Percentiles rank a stretch among this genome's conserved stretches.
phyloP scores from a whole-genome alignment of 306 rosid genomes.

The Amphicarpaea edgeworthii region DNA sequence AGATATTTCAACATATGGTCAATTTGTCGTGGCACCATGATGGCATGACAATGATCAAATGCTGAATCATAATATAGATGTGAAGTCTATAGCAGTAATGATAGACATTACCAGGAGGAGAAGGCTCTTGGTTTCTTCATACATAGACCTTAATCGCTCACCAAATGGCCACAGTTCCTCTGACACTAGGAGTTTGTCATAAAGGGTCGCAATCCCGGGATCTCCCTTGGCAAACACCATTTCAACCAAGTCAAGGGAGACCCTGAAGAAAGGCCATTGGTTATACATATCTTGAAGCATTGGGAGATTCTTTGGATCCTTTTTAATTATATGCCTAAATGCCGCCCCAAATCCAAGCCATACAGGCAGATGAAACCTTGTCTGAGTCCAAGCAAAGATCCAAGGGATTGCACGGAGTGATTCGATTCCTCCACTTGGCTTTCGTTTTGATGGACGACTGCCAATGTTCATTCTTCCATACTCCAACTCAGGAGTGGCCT shows the following conservation, averaged over 20 bases:
- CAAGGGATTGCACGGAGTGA: slow-evolving; percentile 92
- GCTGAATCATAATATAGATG: neutral
- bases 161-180: slow-evolving; percentile 76
- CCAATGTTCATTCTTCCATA: slow-evolving; percentile 89
- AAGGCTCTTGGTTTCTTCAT: slow-evolving; percentile 67
- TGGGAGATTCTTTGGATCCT: slow-evolving; percentile 78
- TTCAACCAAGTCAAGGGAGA: slow-evolving; percentile 79
- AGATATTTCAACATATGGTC: too few relatives aligned
- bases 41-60: neutral
- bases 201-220: slow-evolving; percentile 79
- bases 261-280: slow-evolving; percentile 94
- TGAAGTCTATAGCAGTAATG: neutral
- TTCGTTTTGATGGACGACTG: slow-evolving; percentile 88
- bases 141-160: slow-evolving; percentile 64
- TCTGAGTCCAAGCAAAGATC: slow-evolving; percentile 94
- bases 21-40: slow-evolving; percentile 6
- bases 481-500: slow-evolving; percentile 89
- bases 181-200: slow-evolving; percentile 81
- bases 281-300: slow-evolving; percentile 78
- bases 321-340: slow-evolving; percentile 65
- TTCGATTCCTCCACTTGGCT: slow-evolving; percentile 93
- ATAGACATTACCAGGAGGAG: slow-evolving; percentile 71
- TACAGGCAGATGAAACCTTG: slow-evolving; percentile 90
- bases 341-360: slow-evolving; percentile 93
- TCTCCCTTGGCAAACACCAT: slow-evolving; percentile 93